Base-by-base conservation (phyloP, 2,329 filamentous ascomycete genomes). In the Hirsutella thompsonii region DNA sequence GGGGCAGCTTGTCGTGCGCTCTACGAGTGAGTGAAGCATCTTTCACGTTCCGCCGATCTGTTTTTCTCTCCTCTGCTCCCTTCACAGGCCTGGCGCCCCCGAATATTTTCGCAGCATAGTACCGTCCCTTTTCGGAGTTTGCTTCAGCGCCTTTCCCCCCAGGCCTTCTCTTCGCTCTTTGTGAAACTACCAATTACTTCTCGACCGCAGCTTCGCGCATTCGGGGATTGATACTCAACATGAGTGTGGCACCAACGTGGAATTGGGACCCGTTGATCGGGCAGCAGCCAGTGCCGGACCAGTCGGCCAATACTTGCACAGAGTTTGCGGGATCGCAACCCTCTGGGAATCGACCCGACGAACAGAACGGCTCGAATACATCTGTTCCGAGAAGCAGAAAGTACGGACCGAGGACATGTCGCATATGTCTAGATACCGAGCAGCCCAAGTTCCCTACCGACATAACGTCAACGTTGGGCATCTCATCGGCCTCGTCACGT, bases 351-450 rank as follows among this genome's bases (percentile, higher is more conserved):
- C 10, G 29, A 8, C n/a, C 37, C 20, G 23, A 38, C 30, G 37
- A 43, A 29, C 38, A 42, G 9, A 38, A 18, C 9, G 28, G 49
- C 20, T 42, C 14, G 5, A 43, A n/a, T 41, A 45, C 35, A 45
- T 23, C 44, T 35, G 39, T 37, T 6, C 41, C 47, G 29, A 43
- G 42, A 13, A 41, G 42, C 6, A 48, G 55, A 38, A 73, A 76
- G 46, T 90, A 85, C 58, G 74, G 76, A 30, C 72, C 83, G 20
- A 74, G 87, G 48, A 83, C 78, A 46, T 96, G 90, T 61, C 82
- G 90, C 43, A 95, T 96, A 48, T 96, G 90, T 57, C 69, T 94
- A 33, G 90, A 95, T 36, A 67, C 66, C 2, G 70, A 73, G 44
- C 55, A 70, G 14, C 69, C 74, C 4, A 69, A 63, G 30, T 76